A percentile compares a stretch with the other conserved stretches of the same genome.
Evolutionary conservation across 2,329 filamentous ascomycete species (phyloP).

Genomic region (Nemania bipapillata): DNA sequence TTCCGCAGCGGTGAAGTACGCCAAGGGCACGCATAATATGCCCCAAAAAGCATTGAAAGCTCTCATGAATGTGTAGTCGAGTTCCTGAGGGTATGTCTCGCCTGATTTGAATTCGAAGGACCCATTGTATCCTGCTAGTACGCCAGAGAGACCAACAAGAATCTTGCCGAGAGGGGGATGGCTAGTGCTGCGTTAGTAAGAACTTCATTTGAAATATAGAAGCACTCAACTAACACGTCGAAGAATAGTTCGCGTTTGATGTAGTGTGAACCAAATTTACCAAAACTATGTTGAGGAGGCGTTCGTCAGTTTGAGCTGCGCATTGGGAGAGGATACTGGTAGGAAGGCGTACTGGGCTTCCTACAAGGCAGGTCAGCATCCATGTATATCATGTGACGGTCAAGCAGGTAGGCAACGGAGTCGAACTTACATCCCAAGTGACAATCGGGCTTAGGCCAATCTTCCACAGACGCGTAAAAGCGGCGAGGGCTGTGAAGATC

Average conservation of each 20-base stretch:
- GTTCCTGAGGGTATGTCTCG: conserved; percentile 89
- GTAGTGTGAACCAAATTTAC: conserved; percentile 99
- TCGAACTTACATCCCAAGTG: conserved; percentile 66
- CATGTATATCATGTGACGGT: not conserved
- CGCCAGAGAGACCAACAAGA: conserved; percentile 94
- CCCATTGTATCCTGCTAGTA: conserved; percentile 96
- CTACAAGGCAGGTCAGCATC: conserved; percentile 42
- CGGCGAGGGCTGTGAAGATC: conserved; percentile 69
- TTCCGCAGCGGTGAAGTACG: conserved; percentile 94
- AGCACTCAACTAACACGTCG: conserved; percentile 65
- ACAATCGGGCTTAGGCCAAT: conserved; percentile 75
- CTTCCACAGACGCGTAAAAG: conserved; percentile 76
- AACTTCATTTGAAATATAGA: conserved; percentile 26
- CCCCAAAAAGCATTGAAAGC: conserved; percentile 97
- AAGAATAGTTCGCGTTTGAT: conserved; percentile 99
- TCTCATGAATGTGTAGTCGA: conserved; percentile 99
- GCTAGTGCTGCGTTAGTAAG: conserved; percentile 40
- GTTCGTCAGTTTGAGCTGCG: conserved; percentile 45
- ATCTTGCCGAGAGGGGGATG: conserved; percentile 97
- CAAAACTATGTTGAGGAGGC: conserved; percentile 68
- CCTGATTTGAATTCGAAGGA: conserved; percentile 99
- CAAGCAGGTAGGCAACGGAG: not conserved
- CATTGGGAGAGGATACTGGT: conserved; percentile 9
- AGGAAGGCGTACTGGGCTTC: conserved; percentile 68
- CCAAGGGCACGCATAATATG: conserved; percentile 88